Base-by-base conservation (phyloP, 768 basidiomycete species). In the Collybia sp. region DNA sequence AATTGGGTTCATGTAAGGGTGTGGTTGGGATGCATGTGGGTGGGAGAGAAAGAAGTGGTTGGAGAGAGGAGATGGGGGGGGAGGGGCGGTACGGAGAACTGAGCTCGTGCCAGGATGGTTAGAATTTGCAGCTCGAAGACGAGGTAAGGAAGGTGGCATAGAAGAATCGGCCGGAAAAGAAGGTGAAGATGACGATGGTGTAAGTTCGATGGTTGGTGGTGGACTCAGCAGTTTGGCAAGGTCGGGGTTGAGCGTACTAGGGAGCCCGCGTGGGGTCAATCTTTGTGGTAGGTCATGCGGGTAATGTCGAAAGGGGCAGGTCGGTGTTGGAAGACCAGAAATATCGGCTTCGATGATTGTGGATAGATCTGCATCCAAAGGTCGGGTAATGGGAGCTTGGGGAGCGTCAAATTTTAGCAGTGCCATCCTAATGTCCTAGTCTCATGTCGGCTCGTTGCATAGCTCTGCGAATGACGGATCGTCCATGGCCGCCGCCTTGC, bases 261-360 rank as follows among this genome's bases (percentile, higher is more conserved):
- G 47, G 87, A 71, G 33, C 75, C 77, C 15, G 66, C 53, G 43
- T 82, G 3, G 60, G 63, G 33, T 65, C 61, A 15, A 58, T 64
- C 31, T 30, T 47, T 43, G 6, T 55, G 51, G 44, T 47, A 47
- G 32, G 52, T 16, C 61, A 59, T 1, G 73, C 37, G 11, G 70
- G 63, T 0, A 65, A 57, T 8, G 67, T 69, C 9, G 70, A 71
- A 11, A 76, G 58, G 40, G 75, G 65, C 10, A 15, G 50, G n/a
- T 54, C 58, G 12, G 45, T 42, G 9, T 58, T 18, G 61, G 59
- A 1, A 54, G 48, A 5, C 52, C 56, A 17, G 87, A 89, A 17
- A 74, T 83, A 53, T 89, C 86, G 2, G 83, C 80, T 60, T 89
- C 86, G 8, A 88, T 69, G 47, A 89, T 89, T 10, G 83, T 87